Conservation (phyloP, 2,329 filamentous ascomycete species). For the Orbilia blumenaviensis region DNA sequence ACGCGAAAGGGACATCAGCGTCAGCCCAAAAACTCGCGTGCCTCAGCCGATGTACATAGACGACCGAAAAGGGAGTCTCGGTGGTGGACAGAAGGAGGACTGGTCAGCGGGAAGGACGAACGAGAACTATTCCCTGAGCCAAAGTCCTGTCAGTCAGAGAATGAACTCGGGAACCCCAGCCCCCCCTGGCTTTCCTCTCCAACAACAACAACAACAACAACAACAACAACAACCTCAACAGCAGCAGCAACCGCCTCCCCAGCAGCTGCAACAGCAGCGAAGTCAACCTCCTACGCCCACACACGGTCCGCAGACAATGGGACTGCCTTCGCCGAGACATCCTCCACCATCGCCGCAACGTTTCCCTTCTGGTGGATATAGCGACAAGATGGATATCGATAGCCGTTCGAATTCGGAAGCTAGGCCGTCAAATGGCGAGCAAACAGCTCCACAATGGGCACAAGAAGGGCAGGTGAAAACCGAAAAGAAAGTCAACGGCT, state of each 20-base stretch:
- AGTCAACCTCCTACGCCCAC: conserved; percentile 45
- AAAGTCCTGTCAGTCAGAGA: conserved; percentile 42
- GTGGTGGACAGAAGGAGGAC: conserved; percentile 44
- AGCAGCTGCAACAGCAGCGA: conserved; percentile 14
- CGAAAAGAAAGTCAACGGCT: conserved; percentile 50
- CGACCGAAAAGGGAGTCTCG: conserved; percentile 26
- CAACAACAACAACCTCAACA: conserved; percentile 1
- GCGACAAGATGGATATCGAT: conserved; percentile 51
- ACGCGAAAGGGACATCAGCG: conserved; percentile 73
- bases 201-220: conserved; percentile 12
- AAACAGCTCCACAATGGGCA: conserved; percentile 43
- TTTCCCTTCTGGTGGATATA: conserved; percentile 28
- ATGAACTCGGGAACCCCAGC: conserved; percentile 41
- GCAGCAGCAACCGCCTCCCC: too few relatives aligned
- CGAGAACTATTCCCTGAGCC: conserved; percentile 37
- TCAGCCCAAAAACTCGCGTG: conserved; percentile 79
- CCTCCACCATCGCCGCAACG: conserved; percentile 48
- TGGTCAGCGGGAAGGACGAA: conserved; percentile 40
- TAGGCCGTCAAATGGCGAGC: conserved; percentile 37
- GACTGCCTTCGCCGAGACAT: conserved; percentile 36
- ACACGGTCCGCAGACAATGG: conserved; percentile 26
- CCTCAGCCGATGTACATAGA: conserved; percentile 61
- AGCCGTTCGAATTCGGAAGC: conserved; percentile 37
- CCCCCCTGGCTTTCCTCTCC: conserved; percentile 17
- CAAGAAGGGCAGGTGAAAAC: conserved; percentile 45